These are phyloP conservation scores for Hyaloscypha variabilis DNA, from an alignment of 495 filamentous ascomycete genomes.

Conservation along the genomic window DNA sequence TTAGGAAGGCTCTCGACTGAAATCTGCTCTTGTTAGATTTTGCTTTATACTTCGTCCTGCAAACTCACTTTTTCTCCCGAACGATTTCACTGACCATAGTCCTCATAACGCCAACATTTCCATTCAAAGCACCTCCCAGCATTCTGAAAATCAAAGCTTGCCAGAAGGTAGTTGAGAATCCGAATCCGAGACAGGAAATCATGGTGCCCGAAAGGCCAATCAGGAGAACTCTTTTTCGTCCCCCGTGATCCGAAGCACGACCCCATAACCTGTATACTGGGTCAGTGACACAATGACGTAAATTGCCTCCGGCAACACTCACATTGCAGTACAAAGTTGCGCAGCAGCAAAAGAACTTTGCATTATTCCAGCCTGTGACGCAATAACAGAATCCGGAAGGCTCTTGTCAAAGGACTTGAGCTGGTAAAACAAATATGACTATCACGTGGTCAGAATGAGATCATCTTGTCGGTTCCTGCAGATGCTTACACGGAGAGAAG, in stretches of 20 bases:
- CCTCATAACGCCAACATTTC: constrained; percentile 79
- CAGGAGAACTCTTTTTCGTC: constrained; percentile 76
- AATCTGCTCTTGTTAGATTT: constrained; percentile 73
- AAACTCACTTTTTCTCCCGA: constrained; percentile 65
- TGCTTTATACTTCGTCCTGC: constrained; percentile 48
- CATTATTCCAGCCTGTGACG: constrained; percentile 76
- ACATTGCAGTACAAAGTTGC: constrained; percentile 82
- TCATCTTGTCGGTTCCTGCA: not conserved
- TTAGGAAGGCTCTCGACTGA: constrained; percentile 74
- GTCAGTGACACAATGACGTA: not conserved
- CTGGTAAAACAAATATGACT: constrained; percentile 79
- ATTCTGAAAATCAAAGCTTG: constrained; percentile 74
- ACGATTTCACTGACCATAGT: constrained; percentile 79
- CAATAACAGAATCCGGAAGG: constrained; percentile 68
- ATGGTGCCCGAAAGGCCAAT: constrained; percentile 75
- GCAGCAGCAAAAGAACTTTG: constrained; percentile 80
- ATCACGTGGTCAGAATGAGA: not conserved
- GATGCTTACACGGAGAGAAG: constrained; percentile 60
- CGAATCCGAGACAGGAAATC: constrained; percentile 76
- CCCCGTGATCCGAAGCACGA: constrained; percentile 63
- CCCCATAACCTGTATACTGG: constrained; percentile 60
- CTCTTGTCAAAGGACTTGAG: constrained; percentile 69
- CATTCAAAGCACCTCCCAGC: constrained; percentile 78
- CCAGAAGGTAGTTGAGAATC: constrained; percentile 71
- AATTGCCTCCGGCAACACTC: not conserved